Base-by-base conservation (phyloP, 2,329 filamentous ascomycete species). In the Erysiphe neolycopersici region DNA sequence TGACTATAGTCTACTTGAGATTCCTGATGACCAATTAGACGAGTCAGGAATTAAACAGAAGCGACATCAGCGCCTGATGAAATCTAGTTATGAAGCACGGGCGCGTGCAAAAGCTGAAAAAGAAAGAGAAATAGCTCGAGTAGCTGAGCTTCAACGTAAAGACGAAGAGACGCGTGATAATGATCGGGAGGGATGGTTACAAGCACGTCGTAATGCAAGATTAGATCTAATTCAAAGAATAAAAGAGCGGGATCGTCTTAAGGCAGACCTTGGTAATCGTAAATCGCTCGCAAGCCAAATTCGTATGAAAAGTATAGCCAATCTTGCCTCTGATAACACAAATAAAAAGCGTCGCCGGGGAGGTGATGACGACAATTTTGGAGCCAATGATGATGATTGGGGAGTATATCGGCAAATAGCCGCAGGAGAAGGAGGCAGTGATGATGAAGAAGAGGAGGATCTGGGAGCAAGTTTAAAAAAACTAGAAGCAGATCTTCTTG, bases 311-410 rank as follows among this genome's bases (percentile, higher is more conserved):
- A 87, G 78, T 42, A 84, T 98, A 46, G 89, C 89, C 47, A 94
- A 93, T 55, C 75, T 98, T 1, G 89, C 89, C 3, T 85, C 87
- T 0, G 89, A 98, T 59, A 76, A 73, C 5, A 84, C 87, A 0
- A 65, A 68, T 49, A 84, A 85, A 58, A 91, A 93, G 60, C 73
- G 87, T 45, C 68, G 83, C 13, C 75, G 85, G 16, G 84, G 83
- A 8, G 81, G 78, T 4, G 87, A 95, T 56, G 89, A 98, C 53
- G 89, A 98, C 57, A 84, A 82, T 47, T 98, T 98, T 56, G 89
- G 89, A 45, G 85, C 85, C 42, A 87, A 98, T 58, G 89, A 98
- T 55, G 85, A 91, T 45, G 89, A 98, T 59, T 98, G 89, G 89
- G 83, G 83, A 46, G 83, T 98, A 13, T 98, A 98, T 60, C 77